Percentiles rank a stretch among this genome's conserved stretches.
phyloP scores from a whole-genome alignment of 2,329 filamentous ascomycete genomes.

The Fusarium vanettenii region DNA sequence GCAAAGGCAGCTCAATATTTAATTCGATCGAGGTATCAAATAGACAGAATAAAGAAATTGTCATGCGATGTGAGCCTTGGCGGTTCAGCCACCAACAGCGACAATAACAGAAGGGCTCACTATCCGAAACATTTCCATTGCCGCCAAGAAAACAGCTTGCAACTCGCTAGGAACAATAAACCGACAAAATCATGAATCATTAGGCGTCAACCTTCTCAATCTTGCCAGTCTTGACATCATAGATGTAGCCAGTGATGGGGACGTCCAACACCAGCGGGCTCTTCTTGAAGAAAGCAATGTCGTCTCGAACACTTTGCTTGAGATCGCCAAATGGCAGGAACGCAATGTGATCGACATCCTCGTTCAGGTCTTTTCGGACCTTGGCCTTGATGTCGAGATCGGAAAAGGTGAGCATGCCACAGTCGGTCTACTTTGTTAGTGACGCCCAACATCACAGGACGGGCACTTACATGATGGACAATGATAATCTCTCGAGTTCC shows the following conservation, averaged over 20 bases:
- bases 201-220: constrained; percentile 42
- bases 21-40: not conserved
- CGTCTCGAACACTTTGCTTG: constrained; percentile 71
- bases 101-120: not conserved
- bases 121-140: not conserved
- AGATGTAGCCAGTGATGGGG: constrained; percentile 78
- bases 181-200: not conserved
- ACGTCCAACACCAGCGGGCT: constrained; percentile 72
- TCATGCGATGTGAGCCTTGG: not conserved
- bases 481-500: constrained; percentile 80
- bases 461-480: constrained; percentile 68
- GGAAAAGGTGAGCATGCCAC: constrained; percentile 73
- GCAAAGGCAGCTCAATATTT: not conserved
- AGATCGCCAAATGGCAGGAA: constrained; percentile 75
- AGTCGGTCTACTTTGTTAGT: constrained; percentile 47
- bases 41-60: not conserved
- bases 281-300: constrained; percentile 72
- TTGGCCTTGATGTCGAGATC: constrained; percentile 66
- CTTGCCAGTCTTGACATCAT: constrained; percentile 80
- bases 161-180: not conserved
- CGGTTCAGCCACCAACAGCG: not conserved
- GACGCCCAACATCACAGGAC: not conserved
- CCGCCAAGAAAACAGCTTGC: not conserved
- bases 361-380: constrained; percentile 69
- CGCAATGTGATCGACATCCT: constrained; percentile 63